These are phyloP conservation scores for Stachybotrys chlorohalonatus DNA, from an alignment of 2,329 filamentous ascomycete species.

Conservation along the genomic window DNA sequence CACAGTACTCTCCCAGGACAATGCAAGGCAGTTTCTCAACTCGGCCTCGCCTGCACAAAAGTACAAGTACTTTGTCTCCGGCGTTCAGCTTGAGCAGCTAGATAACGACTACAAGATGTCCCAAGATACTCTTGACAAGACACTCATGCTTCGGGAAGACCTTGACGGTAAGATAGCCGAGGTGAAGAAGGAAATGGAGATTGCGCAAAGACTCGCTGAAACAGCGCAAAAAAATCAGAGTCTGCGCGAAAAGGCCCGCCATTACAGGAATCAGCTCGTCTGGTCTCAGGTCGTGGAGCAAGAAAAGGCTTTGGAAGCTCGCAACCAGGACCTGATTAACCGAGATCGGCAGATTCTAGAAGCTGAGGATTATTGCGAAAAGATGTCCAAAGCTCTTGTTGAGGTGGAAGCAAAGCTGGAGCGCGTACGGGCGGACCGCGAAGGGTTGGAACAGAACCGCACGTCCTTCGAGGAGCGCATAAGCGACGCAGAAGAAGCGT, in stretches of 20 bases:
- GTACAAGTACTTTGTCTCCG: slow-evolving; percentile 93
- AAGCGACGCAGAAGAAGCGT: slow-evolving; percentile 37
- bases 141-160: slow-evolving; percentile 25
- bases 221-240: slow-evolving; percentile 57
- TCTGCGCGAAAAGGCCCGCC: slow-evolving; percentile 51
- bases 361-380: slow-evolving; percentile 18
- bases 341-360: slow-evolving; percentile 16
- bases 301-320: slow-evolving; percentile 44
- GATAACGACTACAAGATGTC: slow-evolving; percentile 86
- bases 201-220: slow-evolving; percentile 56
- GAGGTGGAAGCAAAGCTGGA: slow-evolving; percentile 34
- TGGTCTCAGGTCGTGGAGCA: slow-evolving; percentile 81
- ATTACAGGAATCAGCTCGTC: slow-evolving; percentile 59
- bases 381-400: slow-evolving; percentile 41
- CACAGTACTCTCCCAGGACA: slow-evolving; percentile 91
- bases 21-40: slow-evolving; percentile 87
- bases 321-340: slow-evolving; percentile 16
- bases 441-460: slow-evolving; percentile 35
- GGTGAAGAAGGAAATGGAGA: slow-evolving; percentile 37
- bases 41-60: slow-evolving; percentile 74
- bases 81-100: slow-evolving; percentile 85
- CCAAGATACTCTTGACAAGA: slow-evolving; percentile 67
- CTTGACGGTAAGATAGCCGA: slow-evolving; percentile 20
- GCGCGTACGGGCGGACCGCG: slow-evolving; percentile 26
- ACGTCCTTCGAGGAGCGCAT: slow-evolving; percentile 33